Evolutionary conservation across 345 rosid species (phyloP), one percentile per base, ranked within the genome.

Genomic region (Citrus reticulata): DNA sequence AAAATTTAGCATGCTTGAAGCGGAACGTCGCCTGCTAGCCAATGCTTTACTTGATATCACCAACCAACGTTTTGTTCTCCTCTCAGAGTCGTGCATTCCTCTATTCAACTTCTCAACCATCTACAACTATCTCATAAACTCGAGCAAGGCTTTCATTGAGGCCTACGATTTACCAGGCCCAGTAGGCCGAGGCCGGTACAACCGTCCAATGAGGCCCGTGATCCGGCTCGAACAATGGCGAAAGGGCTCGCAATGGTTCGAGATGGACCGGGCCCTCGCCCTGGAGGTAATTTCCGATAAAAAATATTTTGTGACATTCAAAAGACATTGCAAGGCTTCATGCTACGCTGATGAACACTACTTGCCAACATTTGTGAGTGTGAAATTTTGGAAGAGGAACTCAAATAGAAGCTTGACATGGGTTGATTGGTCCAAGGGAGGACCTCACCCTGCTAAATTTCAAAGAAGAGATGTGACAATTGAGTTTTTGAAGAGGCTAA

Each of bases 171-270:
- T 81, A 29, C 86, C 80, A 0, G 90, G 94, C 37, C 85, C 90
- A 2, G 89, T 86, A 0, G 98, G 95, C 51, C 90, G 94, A 1
- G 95, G 98, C 76, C 88, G 99, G 6, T 95, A 91, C 80, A 87
- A 35, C 68, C 62, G 16, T 0, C 62, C 24, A 3, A 90, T 93
- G 95, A 74, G 72, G 25, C 95, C 98, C 1, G 1, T 59, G n/a
- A 81, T 95, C 24, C 72, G 5, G 10, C 78, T 87, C 2, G 4
- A 72, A 1, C 88, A 86, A 11, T 95, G 98, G 98, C 81, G 98
- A 30, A 93, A 95, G 80, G 98, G 98, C 7, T 90, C 98, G 1
- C 98, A 95, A 9, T 93, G 98, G 98, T 93, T 95, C 13, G 98
- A 90, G 70, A 83, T 92, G 68, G 89, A 95, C 72, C 90, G 98